Evolutionary conservation across 2,329 filamentous ascomycete species (phyloP).

Genomic region (Kalmusia sp.): DNA sequence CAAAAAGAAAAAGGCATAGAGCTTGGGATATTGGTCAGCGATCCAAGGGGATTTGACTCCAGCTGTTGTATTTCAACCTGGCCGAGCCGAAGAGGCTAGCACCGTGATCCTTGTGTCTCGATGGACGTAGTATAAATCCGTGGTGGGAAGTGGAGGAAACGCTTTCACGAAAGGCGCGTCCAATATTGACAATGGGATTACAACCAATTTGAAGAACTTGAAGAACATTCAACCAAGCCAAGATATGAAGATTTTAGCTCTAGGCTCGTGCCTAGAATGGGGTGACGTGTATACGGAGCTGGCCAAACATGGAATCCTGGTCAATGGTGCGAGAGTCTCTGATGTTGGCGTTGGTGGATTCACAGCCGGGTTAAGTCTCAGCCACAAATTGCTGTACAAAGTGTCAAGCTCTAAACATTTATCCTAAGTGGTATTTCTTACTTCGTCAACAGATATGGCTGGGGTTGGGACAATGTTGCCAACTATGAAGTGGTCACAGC

Average conservation of each 20-base stretch:
- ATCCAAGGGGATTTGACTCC: not conserved
- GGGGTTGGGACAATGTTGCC: slow-evolving; percentile 35
- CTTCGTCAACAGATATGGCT: slow-evolving; percentile 32
- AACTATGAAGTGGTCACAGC: slow-evolving; percentile 34
- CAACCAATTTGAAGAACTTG: slow-evolving; percentile 33
- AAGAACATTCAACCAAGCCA: slow-evolving; percentile 23
- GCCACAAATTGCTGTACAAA: not conserved
- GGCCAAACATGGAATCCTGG: slow-evolving; percentile 14
- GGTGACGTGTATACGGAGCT: slow-evolving; percentile 36
- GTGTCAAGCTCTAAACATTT: not conserved
- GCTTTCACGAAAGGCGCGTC: slow-evolving; percentile 33
- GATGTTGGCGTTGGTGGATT: slow-evolving; percentile 18
- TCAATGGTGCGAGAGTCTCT: slow-evolving; percentile 2
- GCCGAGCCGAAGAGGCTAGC: slow-evolving; percentile 24
- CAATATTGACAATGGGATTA: slow-evolving; percentile 42
- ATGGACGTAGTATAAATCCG: slow-evolving; percentile 29
- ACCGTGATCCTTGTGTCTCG: slow-evolving; percentile 27
- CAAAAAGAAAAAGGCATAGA: not conserved
- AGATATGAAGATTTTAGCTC: slow-evolving; percentile 26
- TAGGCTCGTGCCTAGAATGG: slow-evolving; percentile 45
- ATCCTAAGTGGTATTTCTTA: slow-evolving; percentile 28
- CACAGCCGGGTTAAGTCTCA: not conserved
- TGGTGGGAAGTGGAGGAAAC: slow-evolving; percentile 10
- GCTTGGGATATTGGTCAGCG: slow-evolving; percentile 4
- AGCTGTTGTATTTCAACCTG: slow-evolving; percentile 32